A percentile compares a stretch with the other conserved stretches of the same genome.
Evolutionary conservation across 2,329 filamentous ascomycete species (phyloP).

Genomic region (Conoideocrella luteorostrata): DNA sequence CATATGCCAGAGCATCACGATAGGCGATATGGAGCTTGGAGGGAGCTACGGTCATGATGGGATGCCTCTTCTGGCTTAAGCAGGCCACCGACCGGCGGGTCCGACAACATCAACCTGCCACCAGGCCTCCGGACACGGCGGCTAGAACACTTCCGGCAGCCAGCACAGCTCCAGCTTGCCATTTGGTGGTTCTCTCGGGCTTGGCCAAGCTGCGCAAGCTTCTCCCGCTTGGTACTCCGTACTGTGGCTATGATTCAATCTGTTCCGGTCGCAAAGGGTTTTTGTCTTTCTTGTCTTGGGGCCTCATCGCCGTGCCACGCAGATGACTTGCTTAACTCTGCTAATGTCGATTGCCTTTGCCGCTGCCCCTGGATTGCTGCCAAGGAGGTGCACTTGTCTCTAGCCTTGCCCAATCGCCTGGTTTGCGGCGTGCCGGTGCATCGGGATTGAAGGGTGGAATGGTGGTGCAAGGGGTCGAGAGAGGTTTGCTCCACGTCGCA

Average conservation of each 20-base stretch:
- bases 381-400: too few species aligned
- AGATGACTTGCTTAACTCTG: too few species aligned
- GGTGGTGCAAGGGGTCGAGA: not conserved
- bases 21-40: not conserved
- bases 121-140: slow-evolving; percentile 1
- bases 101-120: slow-evolving; percentile 9
- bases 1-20: not conserved
- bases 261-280: not conserved
- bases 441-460: slow-evolving; percentile 1
- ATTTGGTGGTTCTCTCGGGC: not conserved
- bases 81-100: slow-evolving; percentile 5
- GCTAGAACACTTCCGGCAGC: slow-evolving; percentile 8
- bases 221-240: not conserved
- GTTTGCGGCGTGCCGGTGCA: not conserved
- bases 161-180: not conserved
- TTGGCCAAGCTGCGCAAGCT: not conserved
- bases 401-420: not conserved
- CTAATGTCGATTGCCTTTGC: not conserved
- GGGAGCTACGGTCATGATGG: too few species aligned
- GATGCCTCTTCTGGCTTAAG: slow-evolving; percentile 8
- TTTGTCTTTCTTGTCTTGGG: not conserved
- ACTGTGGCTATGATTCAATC: slow-evolving; percentile 5
- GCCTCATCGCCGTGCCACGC: too few species aligned
- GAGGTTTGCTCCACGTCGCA: not conserved
- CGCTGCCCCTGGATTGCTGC: not conserved